Base-by-base conservation (phyloP, 2,329 filamentous ascomycete species). In the Ascochyta rabiei region DNA sequence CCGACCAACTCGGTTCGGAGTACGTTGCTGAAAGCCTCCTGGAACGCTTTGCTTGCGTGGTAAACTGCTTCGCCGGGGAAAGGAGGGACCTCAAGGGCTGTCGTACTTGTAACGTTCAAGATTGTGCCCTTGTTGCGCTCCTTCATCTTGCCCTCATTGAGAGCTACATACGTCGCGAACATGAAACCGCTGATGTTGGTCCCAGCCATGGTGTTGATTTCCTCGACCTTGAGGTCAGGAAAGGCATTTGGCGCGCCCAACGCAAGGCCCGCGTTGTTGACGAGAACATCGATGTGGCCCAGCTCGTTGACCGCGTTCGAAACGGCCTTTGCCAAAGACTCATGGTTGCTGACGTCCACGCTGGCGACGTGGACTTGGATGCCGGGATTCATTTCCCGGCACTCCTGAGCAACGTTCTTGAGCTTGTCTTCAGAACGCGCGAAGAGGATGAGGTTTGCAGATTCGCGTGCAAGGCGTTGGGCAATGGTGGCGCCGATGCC, bases 51-150 rank as follows among this genome's bases (percentile, higher is more conserved):
- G 56, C 70, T 77, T 4, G 79, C 72, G 53, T 82, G 79, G 48
- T 82, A 80, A 8, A 83, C 78, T 0, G 79, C 75, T 58, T 82
- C 80, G 12, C 80, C 80, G 0, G 77, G 69, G 45, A 82, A 82
- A 0, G 80, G 80, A 0, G 80, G 80, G 0, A 76, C 75, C 53
- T 82, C 80, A 0, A 82, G 67, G 0, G 71, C 80, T 0, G 80
- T 82, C 0, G 75, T 74, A 0, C 77, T 80, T 0, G 81, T 80
- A 12, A 82, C 66, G 56, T 82, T 82, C 0, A 83, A 57, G 23
- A 82, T 81, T 1, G 77, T 81, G 1, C 79, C 79, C 12, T 58
- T 52, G 26, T 75, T 75, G 0, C 70, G 64, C 9, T 66, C 57
- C 52, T 76, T 71, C 74, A 80, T 80, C 24, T 69, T 71, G 3